A percentile compares a stretch with the other conserved stretches of the same genome.
These are phyloP conservation scores for Syzygium syzygioides DNA, from an alignment of 441 rosid genomes.

Conservation along the genomic window DNA sequence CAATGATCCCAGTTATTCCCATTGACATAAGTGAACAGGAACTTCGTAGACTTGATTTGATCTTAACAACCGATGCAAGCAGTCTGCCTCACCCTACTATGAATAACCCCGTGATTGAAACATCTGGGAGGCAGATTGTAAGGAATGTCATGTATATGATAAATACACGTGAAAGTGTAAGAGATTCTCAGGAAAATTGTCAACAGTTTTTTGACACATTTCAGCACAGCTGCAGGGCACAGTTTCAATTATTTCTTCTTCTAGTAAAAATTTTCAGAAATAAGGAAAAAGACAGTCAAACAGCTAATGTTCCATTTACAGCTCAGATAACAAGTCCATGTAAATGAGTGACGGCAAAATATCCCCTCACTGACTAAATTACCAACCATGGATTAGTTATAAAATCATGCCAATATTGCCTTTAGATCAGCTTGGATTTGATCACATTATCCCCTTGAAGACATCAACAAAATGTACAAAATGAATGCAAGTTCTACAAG, in stretches of 20 bases:
- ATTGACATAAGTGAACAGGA: neutral
- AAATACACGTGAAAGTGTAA: neutral
- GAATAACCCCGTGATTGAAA: neutral
- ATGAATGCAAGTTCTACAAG: neutral
- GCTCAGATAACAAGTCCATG: neutral
- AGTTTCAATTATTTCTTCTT: neutral
- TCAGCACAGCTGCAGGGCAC: neutral
- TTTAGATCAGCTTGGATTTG: neutral
- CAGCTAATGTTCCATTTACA: neutral
- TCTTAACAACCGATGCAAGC: neutral
- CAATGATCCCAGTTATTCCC: neutral
- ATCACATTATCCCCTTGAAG: neutral
- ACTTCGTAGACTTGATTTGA: neutral
- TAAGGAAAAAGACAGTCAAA: neutral
- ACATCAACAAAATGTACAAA: neutral
- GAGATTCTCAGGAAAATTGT: neutral
- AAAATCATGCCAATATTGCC: neutral
- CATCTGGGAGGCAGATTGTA: neutral
- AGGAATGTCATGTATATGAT: neutral
- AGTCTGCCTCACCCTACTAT: neutral
- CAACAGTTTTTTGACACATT: neutral
- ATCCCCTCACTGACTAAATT: neutral
- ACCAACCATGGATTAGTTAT: neutral
- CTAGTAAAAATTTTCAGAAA: neutral
- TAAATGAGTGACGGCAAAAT: neutral